Conservation (phyloP, 1,284 basidiomycete species). For the Exsudoporus floridanus region DNA sequence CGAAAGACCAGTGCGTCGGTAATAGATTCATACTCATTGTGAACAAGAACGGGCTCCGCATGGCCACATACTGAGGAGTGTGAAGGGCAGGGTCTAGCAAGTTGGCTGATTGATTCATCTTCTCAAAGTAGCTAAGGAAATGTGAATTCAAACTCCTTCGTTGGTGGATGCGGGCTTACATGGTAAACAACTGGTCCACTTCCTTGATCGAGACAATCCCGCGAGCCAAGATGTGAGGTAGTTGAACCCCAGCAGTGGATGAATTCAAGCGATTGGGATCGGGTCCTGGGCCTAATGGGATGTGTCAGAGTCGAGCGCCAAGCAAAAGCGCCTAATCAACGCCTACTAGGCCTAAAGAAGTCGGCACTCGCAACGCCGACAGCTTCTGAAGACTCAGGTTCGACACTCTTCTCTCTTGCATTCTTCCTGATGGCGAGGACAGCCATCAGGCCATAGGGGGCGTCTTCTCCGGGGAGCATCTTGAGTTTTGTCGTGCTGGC, state of each 20-base stretch:
- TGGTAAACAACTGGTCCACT: conserved; percentile 75
- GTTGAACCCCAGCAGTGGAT: conserved; percentile 42
- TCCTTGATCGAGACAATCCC: conserved; percentile 70
- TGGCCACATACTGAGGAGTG: conserved; percentile 67
- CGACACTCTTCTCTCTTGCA: conserved; percentile 44
- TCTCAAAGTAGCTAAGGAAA: conserved; percentile 62
- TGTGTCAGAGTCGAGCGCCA: not conserved
- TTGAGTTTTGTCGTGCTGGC: conserved; percentile 42
- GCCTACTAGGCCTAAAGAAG: conserved; percentile 65
- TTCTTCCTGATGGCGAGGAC: conserved; percentile 52
- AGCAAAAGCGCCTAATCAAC: not conserved
- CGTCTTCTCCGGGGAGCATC: conserved; percentile 56
- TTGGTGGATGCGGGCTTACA: conserved; percentile 47
- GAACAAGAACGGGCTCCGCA: conserved; percentile 76
- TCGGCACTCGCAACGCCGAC: conserved; percentile 62
- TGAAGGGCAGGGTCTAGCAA: conserved; percentile 75
- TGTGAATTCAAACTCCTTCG: conserved; percentile 2
- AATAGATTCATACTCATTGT: conserved; percentile 65
- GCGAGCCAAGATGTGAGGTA: conserved; percentile 69
- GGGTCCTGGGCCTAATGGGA: conserved; percentile 44
- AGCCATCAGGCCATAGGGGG: conserved; percentile 72
- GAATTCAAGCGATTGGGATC: conserved; percentile 38
- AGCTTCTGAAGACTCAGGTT: conserved; percentile 44
- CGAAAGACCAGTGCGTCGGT: not conserved
- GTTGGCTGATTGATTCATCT: conserved; percentile 72